Base-by-base conservation (phyloP, 2,329 filamentous ascomycete species). In the Aspergillus novofumigatus region DNA sequence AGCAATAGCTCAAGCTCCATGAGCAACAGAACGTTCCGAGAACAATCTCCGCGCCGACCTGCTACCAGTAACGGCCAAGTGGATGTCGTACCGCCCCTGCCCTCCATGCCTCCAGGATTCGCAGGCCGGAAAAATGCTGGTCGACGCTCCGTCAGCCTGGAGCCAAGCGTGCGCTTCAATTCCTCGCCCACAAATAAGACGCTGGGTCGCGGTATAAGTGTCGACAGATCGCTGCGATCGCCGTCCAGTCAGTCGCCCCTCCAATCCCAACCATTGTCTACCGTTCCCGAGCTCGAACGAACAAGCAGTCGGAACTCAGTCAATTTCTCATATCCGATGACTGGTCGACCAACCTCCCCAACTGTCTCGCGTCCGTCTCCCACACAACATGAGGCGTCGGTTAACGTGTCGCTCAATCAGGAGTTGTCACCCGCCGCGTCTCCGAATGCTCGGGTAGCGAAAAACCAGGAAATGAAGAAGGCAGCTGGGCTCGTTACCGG, bases 11-110 rank as follows among this genome's bases (percentile, higher is more conserved):
- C 83, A 28, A 83, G 86, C 23, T 96, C 92, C 51, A 96, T 97
- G 92, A 88, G 85, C 29, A 90, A 93, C 71, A 85, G 93, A 57
- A 92, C 91, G 0, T 96, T 97, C 73, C 86, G 92, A 64, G 89
- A 88, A 11, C 86, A 87, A 3, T 95, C 87, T 3, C 90, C 82
- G 59, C 68, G 66, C 55, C 73, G 74, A 38, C 69, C 73, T 29
- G 66, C 69, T 47, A 72, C 79, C 72, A 75, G 74, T 69, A 79
- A 80, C 55, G 69, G 73, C 56, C 73, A 73, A 48, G 69, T 73
- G 71, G 71, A 76, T 51, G 77, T 83, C 65, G 80, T 84, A 53
- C 91, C 91, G 29, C 91, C 91, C 1, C 86, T 96, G 2, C 92
- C 92, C 38, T 80, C 82, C 3, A 80, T 96, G 26, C 91, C 90